Evolutionary conservation across 768 basidiomycete species (phyloP).

Genomic region (Boletus sensibilis): DNA sequence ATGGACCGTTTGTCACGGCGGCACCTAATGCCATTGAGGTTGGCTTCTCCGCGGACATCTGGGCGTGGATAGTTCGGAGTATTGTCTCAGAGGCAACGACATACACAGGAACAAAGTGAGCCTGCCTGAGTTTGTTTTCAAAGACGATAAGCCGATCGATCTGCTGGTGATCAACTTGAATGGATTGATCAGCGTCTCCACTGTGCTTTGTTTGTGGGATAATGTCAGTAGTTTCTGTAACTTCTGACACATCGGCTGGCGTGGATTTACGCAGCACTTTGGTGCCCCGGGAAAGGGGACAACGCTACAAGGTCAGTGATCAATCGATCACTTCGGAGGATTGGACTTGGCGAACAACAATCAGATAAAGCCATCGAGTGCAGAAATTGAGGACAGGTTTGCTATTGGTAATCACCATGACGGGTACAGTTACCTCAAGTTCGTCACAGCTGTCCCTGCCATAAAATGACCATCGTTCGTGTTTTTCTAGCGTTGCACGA

Average conservation of each 20-base stretch:
- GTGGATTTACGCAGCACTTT: background rate
- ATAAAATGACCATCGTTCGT: background rate
- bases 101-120: constrained; percentile 1
- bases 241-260: background rate
- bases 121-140: background rate
- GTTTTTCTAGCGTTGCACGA: background rate
- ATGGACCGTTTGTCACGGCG: background rate
- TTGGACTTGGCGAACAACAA: background rate
- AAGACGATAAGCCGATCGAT: background rate
- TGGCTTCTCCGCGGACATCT: background rate
- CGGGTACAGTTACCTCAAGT: background rate
- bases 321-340: background rate
- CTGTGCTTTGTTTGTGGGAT: background rate
- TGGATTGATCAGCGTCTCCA: background rate
- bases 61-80: too few species aligned
- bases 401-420: background rate
- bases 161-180: background rate
- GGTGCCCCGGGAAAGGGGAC: background rate
- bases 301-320: too few species aligned
- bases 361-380: background rate
- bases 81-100: background rate
- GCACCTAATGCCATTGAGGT: background rate
- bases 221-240: background rate
- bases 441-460: background rate
- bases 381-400: background rate